Evolutionary conservation across 2,329 filamentous ascomycete species (phyloP).

Genomic region (Aspergillus flavus): DNA sequence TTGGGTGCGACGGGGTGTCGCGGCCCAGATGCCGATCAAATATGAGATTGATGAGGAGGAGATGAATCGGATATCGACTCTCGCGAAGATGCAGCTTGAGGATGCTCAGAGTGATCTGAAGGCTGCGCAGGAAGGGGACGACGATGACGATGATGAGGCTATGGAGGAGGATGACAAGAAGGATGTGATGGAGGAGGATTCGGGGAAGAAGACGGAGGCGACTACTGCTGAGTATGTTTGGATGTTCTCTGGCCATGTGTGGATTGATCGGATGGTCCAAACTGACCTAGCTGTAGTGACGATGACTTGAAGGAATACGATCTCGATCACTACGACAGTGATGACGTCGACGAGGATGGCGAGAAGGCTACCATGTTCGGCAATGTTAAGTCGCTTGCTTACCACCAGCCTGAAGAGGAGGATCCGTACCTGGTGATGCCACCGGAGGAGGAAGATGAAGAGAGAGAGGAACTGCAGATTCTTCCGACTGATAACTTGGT

Average conservation of each 20-base stretch:
- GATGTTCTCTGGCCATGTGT: background rate
- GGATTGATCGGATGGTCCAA: slow-evolving; percentile 12
- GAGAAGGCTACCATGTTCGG: slow-evolving; percentile 90
- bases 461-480: slow-evolving; percentile 91
- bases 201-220: slow-evolving; percentile 23
- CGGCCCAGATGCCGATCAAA: slow-evolving; percentile 73
- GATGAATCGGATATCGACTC: slow-evolving; percentile 72
- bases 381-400: slow-evolving; percentile 89
- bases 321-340: slow-evolving; percentile 92
- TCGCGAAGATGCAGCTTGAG: slow-evolving; percentile 79
- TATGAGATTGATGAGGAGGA: slow-evolving; percentile 76
- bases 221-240: slow-evolving; percentile 12
- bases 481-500: slow-evolving; percentile 90
- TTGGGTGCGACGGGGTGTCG: slow-evolving; percentile 77
- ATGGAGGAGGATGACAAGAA: slow-evolving; percentile 30
- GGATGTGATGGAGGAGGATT: slow-evolving; percentile 26
- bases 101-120: slow-evolving; percentile 87
- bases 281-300: slow-evolving; percentile 42
- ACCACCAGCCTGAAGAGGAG: slow-evolving; percentile 90
- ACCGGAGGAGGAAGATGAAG: slow-evolving; percentile 79
- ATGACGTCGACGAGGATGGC: slow-evolving; percentile 66
- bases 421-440: slow-evolving; percentile 95
- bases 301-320: slow-evolving; percentile 96
- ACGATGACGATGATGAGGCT: slow-evolving; percentile 44
- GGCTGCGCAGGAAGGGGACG: slow-evolving; percentile 62